phyloP scores from a whole-genome alignment of 164 flowering plant genomes.

The Saururus chinensis region DNA sequence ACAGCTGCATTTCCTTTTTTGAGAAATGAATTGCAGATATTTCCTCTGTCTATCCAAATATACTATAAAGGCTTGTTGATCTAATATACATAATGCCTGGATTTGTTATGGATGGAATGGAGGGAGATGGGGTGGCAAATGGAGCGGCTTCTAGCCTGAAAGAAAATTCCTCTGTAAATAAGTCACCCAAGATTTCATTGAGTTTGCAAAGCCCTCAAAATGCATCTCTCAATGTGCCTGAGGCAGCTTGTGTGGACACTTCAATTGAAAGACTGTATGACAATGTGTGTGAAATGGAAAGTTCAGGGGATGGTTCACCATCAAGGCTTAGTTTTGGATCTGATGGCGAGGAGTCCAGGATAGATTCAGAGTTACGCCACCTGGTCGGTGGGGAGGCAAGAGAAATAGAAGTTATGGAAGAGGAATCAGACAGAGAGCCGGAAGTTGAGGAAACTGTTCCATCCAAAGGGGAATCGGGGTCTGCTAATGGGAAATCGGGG shows the following conservation, averaged over 20 bases:
- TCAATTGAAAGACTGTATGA: slow-evolving; percentile 72
- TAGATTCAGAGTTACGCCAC: slow-evolving; percentile 78
- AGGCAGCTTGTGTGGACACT: slow-evolving; percentile 38
- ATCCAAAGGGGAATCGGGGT: slow-evolving; percentile 35
- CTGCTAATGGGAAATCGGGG: slow-evolving; percentile 11
- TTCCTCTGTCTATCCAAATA: slow-evolving; percentile 1
- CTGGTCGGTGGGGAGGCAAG: slow-evolving; percentile 77
- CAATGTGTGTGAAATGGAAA: slow-evolving; percentile 83
- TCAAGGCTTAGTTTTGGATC: slow-evolving; percentile 70
- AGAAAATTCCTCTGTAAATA: slow-evolving; percentile 26
- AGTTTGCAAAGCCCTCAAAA: slow-evolving; percentile 24
- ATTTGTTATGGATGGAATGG: slow-evolving; percentile 41
- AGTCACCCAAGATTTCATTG: slow-evolving; percentile 24
- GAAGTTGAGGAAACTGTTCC: slow-evolving; percentile 27
- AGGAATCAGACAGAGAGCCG: slow-evolving; percentile 21
- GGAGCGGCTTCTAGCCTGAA: slow-evolving; percentile 26
- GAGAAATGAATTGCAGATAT: slow-evolving; percentile 16
- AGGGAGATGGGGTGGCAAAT: slow-evolving; percentile 30
- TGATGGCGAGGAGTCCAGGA: slow-evolving; percentile 71
- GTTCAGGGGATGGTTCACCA: slow-evolving; percentile 65
- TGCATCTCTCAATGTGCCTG: slow-evolving; percentile 16
- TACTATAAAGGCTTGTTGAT: slow-evolving; percentile 3
- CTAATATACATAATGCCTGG: slow-evolving; percentile 58
- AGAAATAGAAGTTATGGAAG: slow-evolving; percentile 57
- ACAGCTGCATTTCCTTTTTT: not conserved